Base-by-base conservation (phyloP, 192 early-diverging fungal species). In the Gigaspora rosea region DNA sequence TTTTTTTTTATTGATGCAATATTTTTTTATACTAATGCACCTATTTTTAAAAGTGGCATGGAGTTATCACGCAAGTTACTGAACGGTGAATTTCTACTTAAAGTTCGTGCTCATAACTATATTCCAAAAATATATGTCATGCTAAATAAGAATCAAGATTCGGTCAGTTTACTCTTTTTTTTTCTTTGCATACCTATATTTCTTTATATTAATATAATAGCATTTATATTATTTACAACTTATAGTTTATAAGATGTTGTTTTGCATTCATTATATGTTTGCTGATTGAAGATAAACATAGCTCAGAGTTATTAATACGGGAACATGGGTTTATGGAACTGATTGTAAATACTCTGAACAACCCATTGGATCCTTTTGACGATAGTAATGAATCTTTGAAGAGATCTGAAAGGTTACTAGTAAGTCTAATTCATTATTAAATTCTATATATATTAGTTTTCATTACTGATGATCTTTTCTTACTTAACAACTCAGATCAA, bases 261-360 rank as follows among this genome's bases (percentile, higher is more conserved):
- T 63, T 63, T 75, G 10, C 46, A 12, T 75, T 75, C 20, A 63
- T 75, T 16, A 63, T 75, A 27, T 75, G 73, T 22, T 63, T 75
- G 2, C 33, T 75, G 4, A 63, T 63, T 8, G 61, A 75, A 49
- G 73, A 75, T 9, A 62, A 62, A 20, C 58, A 75, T 59, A 63
- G 32, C 20, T 32, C 61, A 18, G 46, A 47, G 4, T 63, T 27
- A 58, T 63, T 75, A 27, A 49, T 63, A 32, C 10, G 20, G 3
- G 50, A 75, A 52, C 20, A 20, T 50, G 73, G 33, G 15, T 75
- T 75, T 27, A 18, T 75, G 16, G 50, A 63, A 51, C 16, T 75
- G 22, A 13, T 75, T 75, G 59, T 75, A 9, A 36, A 50, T 18
- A 63, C 20, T 4, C 18, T 75, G 16, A 35, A 59, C 15, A 16